Evolutionary conservation across 1,284 basidiomycete species (phyloP), one percentile per base, ranked within the genome.

Genomic region (Taiwanofungus camphoratus): DNA sequence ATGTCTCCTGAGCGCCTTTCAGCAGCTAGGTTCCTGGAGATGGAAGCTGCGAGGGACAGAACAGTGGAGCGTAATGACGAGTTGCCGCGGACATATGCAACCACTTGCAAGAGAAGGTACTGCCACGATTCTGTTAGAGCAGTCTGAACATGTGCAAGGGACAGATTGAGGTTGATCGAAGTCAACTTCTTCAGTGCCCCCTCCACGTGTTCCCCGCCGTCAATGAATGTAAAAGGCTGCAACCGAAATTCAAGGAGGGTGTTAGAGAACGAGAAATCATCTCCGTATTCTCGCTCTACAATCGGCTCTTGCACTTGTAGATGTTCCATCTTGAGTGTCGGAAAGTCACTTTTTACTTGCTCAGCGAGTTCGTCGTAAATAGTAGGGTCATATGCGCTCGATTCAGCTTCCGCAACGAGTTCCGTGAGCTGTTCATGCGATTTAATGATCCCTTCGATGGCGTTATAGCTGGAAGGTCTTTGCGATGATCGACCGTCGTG

Each of bases 91-190:
- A 88, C 63, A 61, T 80, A 84, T 0, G 84, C 77, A 7, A 77
- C 65, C 2, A 77, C 68, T 48, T 81, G 76, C 32, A 79, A 77
- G 24, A 93, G 66, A 32, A 95, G 63, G 39, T 74, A 73, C 36
- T 82, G 79, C 88, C 90, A 95, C 3, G 90, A 78, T 44, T 89
- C 80, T 0, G 84, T 78, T 36, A 92, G 69, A 1, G 77, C 68
- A 3, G 77, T 77, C 61, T 93, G 87, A 1, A 87, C 76, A 53
- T 94, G 86, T 23, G 90, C 73, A 34, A 94, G 67, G 1, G 91
- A 93, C 52, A 92, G 77, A 59, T 93, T 91, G 50, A 90, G 70
- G 59, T 92, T 93, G 63, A 91, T 77, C 0, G 80, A 79, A 44
- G 73, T 64, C 7, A 87, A 59, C 36, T 70, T 69, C 39, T 68